Evolutionary conservation across 768 basidiomycete species (phyloP).

Genomic region (Myochromella boudieri): DNA sequence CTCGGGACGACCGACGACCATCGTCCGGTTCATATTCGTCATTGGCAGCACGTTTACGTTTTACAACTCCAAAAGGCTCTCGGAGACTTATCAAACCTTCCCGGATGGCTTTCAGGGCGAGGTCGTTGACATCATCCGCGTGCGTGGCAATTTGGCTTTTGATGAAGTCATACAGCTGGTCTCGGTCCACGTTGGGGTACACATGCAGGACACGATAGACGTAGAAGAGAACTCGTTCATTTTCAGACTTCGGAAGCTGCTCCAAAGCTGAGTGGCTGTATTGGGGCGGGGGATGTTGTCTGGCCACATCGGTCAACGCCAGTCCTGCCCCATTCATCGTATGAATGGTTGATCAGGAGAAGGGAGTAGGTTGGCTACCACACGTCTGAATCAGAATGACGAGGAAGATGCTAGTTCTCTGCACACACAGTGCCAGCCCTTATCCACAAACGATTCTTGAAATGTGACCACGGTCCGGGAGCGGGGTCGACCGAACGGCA

Average conservation of each 20-base stretch:
- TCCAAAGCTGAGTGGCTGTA: not conserved
- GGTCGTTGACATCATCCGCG: not conserved
- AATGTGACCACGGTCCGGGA: no score
- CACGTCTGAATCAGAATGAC: no score
- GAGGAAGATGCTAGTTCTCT: no score
- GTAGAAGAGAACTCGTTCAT: not conserved
- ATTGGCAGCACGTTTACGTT: constrained; percentile 4
- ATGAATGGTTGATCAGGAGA: no score
- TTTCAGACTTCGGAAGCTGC: not conserved
- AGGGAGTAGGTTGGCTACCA: no score
- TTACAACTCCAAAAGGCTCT: no score
- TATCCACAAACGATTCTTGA: no score
- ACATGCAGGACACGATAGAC: not conserved
- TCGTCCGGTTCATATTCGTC: not conserved
- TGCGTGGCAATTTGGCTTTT: not conserved
- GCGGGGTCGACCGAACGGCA: no score
- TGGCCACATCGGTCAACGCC: no score
- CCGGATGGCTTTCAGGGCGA: constrained; percentile 1
- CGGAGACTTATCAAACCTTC: constrained; percentile 2
- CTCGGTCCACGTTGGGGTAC: constrained; percentile 1
- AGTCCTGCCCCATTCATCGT: no score
- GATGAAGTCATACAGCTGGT: constrained; percentile 1
- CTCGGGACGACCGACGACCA: not conserved
- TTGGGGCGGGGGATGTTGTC: no score
- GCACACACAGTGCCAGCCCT: no score